Evolutionary conservation across 768 basidiomycete species (phyloP).

Genomic region (Suillus discolor): DNA sequence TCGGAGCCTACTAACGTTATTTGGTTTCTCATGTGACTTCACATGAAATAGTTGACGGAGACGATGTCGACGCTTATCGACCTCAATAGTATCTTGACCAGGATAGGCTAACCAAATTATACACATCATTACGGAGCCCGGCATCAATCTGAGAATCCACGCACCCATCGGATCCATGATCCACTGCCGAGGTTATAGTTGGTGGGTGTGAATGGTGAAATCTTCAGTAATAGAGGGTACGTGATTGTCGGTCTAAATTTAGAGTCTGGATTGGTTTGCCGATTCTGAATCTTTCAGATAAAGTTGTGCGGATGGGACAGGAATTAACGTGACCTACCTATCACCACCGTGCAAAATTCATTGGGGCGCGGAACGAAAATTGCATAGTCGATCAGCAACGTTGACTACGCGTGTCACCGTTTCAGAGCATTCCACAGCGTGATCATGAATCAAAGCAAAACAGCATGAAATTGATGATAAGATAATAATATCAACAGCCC

Average conservation of each 20-base stretch:
- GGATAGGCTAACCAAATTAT: slow-evolving; percentile 36
- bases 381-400: not conserved
- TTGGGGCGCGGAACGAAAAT: not conserved
- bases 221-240: not conserved
- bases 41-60: slow-evolving; percentile 39
- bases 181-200: not conserved
- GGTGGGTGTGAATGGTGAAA: not conserved
- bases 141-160: not conserved
- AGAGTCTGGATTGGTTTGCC: not conserved
- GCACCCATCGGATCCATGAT: not conserved
- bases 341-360: not conserved
- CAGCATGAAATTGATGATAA: not conserved
- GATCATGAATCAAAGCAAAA: not conserved
- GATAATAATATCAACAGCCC: not conserved
- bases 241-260: slow-evolving; percentile 6
- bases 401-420: not conserved
- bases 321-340: not conserved
- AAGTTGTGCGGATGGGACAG: not conserved
- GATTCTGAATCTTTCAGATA: not conserved
- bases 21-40: slow-evolving; percentile 46
- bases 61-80: slow-evolving; percentile 37
- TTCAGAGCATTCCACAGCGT: not conserved
- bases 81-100: slow-evolving; percentile 50
- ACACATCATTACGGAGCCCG: not conserved
- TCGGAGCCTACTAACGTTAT: not conserved